Percentiles rank a stretch among this genome's conserved stretches.
Evolutionary conservation across 2,329 filamentous ascomycete species (phyloP).

Genomic region (Dactylellina parvicollis): DNA sequence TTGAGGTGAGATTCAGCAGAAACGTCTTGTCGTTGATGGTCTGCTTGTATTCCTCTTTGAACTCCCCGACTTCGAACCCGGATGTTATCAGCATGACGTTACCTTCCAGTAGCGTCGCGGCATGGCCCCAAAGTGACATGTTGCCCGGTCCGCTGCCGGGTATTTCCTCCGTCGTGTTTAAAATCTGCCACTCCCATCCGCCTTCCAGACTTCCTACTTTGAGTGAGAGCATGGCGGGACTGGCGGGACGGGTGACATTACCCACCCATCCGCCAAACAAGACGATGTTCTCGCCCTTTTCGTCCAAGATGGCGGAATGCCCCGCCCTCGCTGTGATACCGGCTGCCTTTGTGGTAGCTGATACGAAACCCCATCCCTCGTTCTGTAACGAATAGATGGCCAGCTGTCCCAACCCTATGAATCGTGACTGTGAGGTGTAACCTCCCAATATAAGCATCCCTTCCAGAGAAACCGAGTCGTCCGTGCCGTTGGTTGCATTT

Average conservation of each 20-base stretch:
- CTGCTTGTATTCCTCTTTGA: slow-evolving; percentile 60
- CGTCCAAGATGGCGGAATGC: slow-evolving; percentile 82
- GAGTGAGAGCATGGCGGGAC: slow-evolving; percentile 82
- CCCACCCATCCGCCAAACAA: slow-evolving; percentile 94
- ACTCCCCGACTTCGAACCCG: slow-evolving; percentile 67
- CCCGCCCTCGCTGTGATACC: slow-evolving; percentile 83
- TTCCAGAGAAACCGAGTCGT: neutral
- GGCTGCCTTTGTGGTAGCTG: slow-evolving; percentile 45
- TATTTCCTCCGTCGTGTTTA: slow-evolving; percentile 61
- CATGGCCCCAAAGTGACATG: slow-evolving; percentile 71
- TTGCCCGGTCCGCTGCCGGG: slow-evolving; percentile 62
- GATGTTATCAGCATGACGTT: slow-evolving; percentile 76
- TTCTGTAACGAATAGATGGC: slow-evolving; percentile 52
- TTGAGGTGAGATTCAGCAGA: slow-evolving; percentile 69
- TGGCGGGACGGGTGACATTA: slow-evolving; percentile 76
- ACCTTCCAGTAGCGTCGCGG: slow-evolving; percentile 71
- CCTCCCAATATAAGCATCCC: slow-evolving; percentile 55
- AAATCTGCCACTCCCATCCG: slow-evolving; percentile 77
- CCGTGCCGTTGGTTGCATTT: slow-evolving; percentile 23
- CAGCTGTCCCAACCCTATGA: slow-evolving; percentile 55
- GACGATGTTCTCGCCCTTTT: slow-evolving; percentile 80
- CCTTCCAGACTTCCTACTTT: slow-evolving; percentile 79
- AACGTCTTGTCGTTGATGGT: slow-evolving; percentile 58
- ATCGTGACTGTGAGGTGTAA: slow-evolving; percentile 53
- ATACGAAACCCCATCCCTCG: slow-evolving; percentile 54